A percentile compares a stretch with the other conserved stretches of the same genome.
phyloP scores from a whole-genome alignment of 257 asterid species.

The Lycium ferocissimum region DNA sequence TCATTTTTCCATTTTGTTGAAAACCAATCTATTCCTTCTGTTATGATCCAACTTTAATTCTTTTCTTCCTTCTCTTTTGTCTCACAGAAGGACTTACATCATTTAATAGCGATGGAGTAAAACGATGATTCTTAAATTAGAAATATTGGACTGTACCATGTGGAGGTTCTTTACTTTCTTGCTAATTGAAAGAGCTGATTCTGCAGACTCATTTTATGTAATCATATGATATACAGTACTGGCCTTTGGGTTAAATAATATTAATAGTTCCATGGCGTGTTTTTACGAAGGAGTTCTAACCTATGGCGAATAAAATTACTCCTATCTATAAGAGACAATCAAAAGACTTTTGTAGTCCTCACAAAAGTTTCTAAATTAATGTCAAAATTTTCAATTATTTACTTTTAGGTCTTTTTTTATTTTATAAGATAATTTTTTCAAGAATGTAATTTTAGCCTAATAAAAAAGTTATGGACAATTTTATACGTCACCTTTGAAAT shows the following conservation, averaged over 20 bases:
- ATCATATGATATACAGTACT: neutral
- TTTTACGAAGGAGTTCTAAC: too few relatives aligned
- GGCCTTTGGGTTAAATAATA: neutral
- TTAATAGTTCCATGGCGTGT: neutral
- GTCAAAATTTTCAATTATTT: too few relatives aligned
- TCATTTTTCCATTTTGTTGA: conserved; percentile 5
- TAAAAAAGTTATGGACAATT: too few relatives aligned
- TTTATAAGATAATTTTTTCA: too few relatives aligned
- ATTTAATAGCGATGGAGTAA: neutral
- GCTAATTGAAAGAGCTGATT: neutral
- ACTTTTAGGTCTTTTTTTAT: too few relatives aligned
- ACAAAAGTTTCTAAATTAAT: too few relatives aligned
- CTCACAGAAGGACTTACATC: neutral
- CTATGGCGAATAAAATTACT: neutral
- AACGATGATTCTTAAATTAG: neutral
- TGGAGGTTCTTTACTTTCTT: conserved; percentile 5
- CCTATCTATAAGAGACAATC: too few relatives aligned
- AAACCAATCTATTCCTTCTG: neutral
- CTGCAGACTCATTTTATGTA: neutral
- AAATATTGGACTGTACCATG: neutral
- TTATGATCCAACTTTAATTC: neutral
- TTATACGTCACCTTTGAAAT: too few relatives aligned
- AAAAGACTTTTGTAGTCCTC: too few relatives aligned
- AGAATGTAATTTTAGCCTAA: too few relatives aligned
- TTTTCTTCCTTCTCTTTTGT: neutral